Base-by-base conservation (phyloP, 257 asterid species). In the Euphrasia confusa region DNA sequence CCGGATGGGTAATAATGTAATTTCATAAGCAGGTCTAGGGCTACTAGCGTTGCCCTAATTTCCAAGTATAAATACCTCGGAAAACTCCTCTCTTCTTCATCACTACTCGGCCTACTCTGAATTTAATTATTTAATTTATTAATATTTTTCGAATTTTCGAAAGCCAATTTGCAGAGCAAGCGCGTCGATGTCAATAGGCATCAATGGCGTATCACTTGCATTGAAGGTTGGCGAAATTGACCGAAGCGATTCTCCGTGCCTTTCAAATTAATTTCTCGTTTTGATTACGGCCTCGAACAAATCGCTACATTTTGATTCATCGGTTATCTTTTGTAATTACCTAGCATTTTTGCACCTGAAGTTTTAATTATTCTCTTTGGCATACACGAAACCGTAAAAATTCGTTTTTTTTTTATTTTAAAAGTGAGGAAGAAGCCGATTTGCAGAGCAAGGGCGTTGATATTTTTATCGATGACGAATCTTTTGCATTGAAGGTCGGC, bases 401-500 rank as follows among this genome's bases (percentile, higher is more conserved):
- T 52, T 18, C 13, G 13, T 17, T 52, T 7, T 18, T 18, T 52
- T 6, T 3, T 4, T 13, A 33, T 4, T 33, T 33, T 5, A 8
- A 33, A 33, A 33, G 5, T 33, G 9, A 6, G 37, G 39, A 7
- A 6, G n/a, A 21, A 57, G 71, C 88, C 88, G 77, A 83, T 85
- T 77, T 13, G 90, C 88, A 79, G 90, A 86, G 86, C 88, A 83
- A 79, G 86, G 39, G 66, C 86, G 79, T 78, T 77, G 69, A 64
- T 37, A 33, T 47, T 27, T 2, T 3, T 42, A 72, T 77, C 27
- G 2, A 64, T 74, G 86, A 63, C 71, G 88, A 74, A 69, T 57
- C 32, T 58, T 88, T 81, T 83, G 88, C 90, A 71, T 83, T 83
- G 88, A 81, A 79, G 87, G 86, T 81, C 81, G 88, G 88, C 87